Base-by-base conservation (phyloP, 2,329 filamentous ascomycete species). In the Metarhizium brunneum region DNA sequence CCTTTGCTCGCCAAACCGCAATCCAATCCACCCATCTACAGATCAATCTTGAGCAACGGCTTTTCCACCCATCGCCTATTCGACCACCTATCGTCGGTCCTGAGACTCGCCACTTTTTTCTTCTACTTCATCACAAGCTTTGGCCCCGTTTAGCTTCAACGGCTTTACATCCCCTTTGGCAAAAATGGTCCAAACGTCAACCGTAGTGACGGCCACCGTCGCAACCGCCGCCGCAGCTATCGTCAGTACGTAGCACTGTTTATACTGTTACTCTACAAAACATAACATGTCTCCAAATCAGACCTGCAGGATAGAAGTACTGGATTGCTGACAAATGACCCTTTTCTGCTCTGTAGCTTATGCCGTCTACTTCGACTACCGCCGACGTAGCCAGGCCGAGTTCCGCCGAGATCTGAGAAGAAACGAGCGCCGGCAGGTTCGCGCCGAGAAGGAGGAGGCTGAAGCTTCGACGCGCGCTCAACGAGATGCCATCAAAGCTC, bases 401-500 rank as follows among this genome's bases (percentile, higher is more conserved):
- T 88, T 87, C 75, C 79, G 85, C 65, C 82, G 83, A 68, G 74
- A 80, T 65, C 73, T 88, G 65, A 88, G 88, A 71, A 84, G 86
- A 67, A 88, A 90, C 72, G 86, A 88, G 70, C 87, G 88, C 73
- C 81, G 81, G 68, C 82, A 87, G 70, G 83, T 80, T 61, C 85
- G 86, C 63, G 82, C 77, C 58, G 84, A 85, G 65, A 90, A 90
- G 75, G 86, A 88, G 65, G 80, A 85, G 68, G 86, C 84, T 59
- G 82, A 86, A 67, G 79, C 81, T 57, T 79, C 83, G 61, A 80
- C 80, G 60, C 78, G 81, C 63, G 78, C 80, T 70, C 86, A 89
- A 76, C 84, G 86, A 68, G 81, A 88, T 71, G 76, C 80, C 64
- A 88, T 99, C 75, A 87, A 86, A 73, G 73, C 74, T 56, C 84